Evolutionary conservation across 192 early-diverging fungal genomes (phyloP), one percentile per base, ranked within the genome.

Genomic region (Phlyctochytrium planicorne): DNA sequence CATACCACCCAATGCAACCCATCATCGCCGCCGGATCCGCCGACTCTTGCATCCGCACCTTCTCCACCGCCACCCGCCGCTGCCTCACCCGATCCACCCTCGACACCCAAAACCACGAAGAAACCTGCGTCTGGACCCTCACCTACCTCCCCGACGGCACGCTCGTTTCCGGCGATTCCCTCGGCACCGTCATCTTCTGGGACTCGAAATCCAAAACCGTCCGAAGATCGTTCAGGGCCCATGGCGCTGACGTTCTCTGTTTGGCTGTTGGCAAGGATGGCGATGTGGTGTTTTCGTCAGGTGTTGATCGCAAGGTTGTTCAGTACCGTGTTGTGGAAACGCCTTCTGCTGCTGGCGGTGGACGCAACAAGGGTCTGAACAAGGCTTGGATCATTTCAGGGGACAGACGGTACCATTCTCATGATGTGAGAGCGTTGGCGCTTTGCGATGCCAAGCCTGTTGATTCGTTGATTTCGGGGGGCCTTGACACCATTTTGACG

Each of bases 121-220:
- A 89, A 31, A 97, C 95, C n/a, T 70, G 96, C 59, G 91, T 98
- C 3, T 97, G 95, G 95, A 80, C 90, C 12, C 80, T 98, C 6
- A 78, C 68, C 2, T 70, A 70, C 68, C 34, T 70, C 12, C 17
- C 40, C 3, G 55, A 57, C 55, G 87, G 89, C 34, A 91, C 91
- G 3, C 82, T 97, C 65, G 89, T 98, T 3, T 86, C 86, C 57
- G 96, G 94, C 27, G 94, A 96, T 78, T 96, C 96, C 3, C 77
- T 93, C 6, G 96, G 96, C 34, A 83, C 90, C 50, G 91, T 98
- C 24, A 82, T 86, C 66, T 96, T 96, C 75, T 98, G 93, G 93
- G 89, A 95, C 74, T 77, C 80, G 30, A 66, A 76, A 6, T 76
- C 82, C 69, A 86, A 83, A 27, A 91, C 90, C 20, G 75, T 92